phyloP scores from a whole-genome alignment of 2,329 filamentous ascomycete genomes.

The Chaetomium globosum region DNA sequence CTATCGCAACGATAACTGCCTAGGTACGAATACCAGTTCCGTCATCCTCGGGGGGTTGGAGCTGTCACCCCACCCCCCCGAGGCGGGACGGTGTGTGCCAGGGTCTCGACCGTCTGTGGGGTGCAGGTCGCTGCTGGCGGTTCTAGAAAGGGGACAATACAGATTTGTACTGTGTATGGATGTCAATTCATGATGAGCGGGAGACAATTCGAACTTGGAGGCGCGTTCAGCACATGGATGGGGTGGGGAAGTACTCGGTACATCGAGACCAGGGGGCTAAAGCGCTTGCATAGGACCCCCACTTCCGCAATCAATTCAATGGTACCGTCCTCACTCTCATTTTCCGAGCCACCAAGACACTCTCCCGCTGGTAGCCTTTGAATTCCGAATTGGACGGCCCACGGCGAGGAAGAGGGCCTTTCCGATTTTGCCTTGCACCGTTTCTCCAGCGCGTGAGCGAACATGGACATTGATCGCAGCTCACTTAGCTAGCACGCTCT shows the following conservation, averaged over 20 bases:
- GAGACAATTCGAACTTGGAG: background rate
- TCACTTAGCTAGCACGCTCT: too few species aligned
- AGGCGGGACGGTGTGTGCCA: background rate
- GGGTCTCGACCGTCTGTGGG: background rate
- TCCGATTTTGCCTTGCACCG: background rate
- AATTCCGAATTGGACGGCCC: background rate
- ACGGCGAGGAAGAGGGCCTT: background rate
- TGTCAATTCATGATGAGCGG: background rate
- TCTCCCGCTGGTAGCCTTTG: background rate
- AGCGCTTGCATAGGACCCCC: conserved; percentile 12
- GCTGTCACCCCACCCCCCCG: background rate
- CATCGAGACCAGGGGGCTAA: background rate
- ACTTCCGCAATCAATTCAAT: background rate
- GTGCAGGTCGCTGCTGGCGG: background rate
- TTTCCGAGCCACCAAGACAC: background rate
- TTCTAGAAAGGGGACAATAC: background rate
- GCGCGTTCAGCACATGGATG: background rate
- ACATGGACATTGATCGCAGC: background rate
- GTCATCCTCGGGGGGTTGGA: background rate
- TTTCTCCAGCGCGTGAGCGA: background rate
- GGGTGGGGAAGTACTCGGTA: background rate
- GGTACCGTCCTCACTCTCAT: background rate
- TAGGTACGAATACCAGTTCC: background rate
- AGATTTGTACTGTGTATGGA: background rate
- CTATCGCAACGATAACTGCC: background rate